phyloP scores from a whole-genome alignment of 768 basidiomycete genomes.

The Podaxis rugospora region DNA sequence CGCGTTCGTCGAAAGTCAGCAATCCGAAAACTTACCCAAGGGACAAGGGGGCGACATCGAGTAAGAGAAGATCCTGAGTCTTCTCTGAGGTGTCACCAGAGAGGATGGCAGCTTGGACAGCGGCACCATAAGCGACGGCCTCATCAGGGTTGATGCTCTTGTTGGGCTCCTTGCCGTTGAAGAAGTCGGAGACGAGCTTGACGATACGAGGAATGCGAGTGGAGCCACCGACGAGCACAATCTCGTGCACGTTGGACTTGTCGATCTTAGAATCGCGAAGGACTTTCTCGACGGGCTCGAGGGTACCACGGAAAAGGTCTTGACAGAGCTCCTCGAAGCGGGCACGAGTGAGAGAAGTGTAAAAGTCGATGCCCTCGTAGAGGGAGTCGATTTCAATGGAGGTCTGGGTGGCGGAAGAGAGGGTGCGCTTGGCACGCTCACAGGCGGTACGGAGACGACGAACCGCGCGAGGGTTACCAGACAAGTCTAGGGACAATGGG shows the following conservation, averaged over 20 bases:
- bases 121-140: conserved; percentile 97
- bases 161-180: conserved; percentile 98
- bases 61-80: conserved; percentile 92
- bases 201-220: conserved; percentile 98
- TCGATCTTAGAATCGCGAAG: conserved; percentile 98
- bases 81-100: conserved; percentile 98
- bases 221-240: conserved; percentile 96
- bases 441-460: conserved; percentile 97
- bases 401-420: conserved; percentile 94
- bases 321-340: conserved; percentile 96
- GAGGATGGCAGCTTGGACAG: conserved; percentile 96
- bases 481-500: conserved; percentile 54
- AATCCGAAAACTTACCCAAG: conserved; percentile 41
- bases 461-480: conserved; percentile 89
- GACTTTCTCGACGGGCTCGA: conserved; percentile 97
- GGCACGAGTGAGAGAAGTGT: conserved; percentile 96
- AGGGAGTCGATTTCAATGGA: conserved; percentile 98
- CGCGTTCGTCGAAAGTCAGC: conserved; percentile 19
- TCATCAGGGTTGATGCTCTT: conserved; percentile 99
- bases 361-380: conserved; percentile 97
- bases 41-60: conserved; percentile 89
- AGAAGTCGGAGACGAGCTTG: conserved; percentile 97
- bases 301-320: conserved; percentile 89
- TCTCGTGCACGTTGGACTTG: conserved; percentile 93
- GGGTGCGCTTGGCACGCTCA: conserved; percentile 97